Evolutionary conservation across 2,329 filamentous ascomycete genomes (phyloP), one percentile per base, ranked within the genome.

Genomic region (Fusarium concolor): DNA sequence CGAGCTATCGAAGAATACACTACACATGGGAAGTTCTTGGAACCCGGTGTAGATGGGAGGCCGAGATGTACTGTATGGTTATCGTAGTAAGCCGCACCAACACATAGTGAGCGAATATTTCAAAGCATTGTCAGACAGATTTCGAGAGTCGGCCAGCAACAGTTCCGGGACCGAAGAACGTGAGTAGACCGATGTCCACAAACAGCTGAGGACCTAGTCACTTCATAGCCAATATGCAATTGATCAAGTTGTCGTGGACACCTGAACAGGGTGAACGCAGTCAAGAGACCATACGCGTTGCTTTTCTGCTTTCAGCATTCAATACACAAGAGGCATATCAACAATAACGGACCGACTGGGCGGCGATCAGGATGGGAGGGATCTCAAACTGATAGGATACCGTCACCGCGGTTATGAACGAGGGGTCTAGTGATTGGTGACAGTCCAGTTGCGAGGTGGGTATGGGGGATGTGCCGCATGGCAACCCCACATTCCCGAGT

Each of bases 261-360:
- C 37, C 33, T 49, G 29, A 38, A 47, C 22, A n/a, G 31, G n/a
- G 10, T 54, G 54, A 31, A n/a, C 38, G 44, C 28, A 50, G n/a
- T 35, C 54, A 42, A 51, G 22, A 47, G 51, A 53, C 37, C 46
- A 38, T 39, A 22, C 39, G 24, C 8, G 28, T 45, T 45, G 15
- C 38, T 24, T 62, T 54, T 24, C 29, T 44, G 17, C 53, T 47
- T 33, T 24, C 38, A 38, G 31, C 15, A 47, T 42, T 24, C 24
- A 42, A 68, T 64, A 42, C 37, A 62, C 28, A 24, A 28, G 58
- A 24, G 12, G 37, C 53, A 53, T 60, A 37, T 54, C 50, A 33
- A 58, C 50, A 54, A 67, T 50, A 74, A 76, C 74, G 74, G 74
- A 65, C 74, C 74, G 74, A 76, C 69, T 76, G 58, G 63, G 51